Conservation (phyloP, 208 protist genomes). For the Trypanosomatidae sp. region DNA sequence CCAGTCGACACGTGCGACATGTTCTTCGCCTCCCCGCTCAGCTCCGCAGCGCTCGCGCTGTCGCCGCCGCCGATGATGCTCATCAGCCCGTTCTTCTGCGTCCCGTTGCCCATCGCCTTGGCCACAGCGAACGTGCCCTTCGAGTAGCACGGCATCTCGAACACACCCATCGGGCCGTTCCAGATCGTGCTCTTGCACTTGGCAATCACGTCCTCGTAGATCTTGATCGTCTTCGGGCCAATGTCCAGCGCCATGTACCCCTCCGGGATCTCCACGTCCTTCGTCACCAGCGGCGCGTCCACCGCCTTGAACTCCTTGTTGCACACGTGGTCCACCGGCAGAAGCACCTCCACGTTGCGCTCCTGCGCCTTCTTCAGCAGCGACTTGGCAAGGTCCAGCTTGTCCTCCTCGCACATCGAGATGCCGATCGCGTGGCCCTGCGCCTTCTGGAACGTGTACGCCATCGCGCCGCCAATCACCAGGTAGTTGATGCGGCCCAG, state of each 20-base stretch:
- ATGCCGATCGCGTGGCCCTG: constrained; percentile 91
- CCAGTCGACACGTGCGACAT: constrained; percentile 99
- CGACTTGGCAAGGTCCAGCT: constrained; percentile 66
- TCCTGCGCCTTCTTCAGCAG: constrained; percentile 96
- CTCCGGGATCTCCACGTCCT: constrained; percentile 71
- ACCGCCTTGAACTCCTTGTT: constrained; percentile 92
- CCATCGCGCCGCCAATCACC: constrained; percentile 99
- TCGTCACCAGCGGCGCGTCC: constrained; percentile 65
- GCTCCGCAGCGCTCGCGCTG: constrained; percentile 94
- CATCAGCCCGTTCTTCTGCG: constrained; percentile 60
- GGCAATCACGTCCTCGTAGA: constrained; percentile 80
- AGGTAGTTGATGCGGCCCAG: constrained; percentile 98
- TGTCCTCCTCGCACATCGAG: constrained; percentile 95
- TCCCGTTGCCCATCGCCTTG: constrained; percentile 70
- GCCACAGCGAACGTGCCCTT: constrained; percentile 92
- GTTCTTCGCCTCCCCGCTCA: constrained; percentile 88
- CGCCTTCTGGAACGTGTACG: constrained; percentile 97
- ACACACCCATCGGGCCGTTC: constrained; percentile 98
- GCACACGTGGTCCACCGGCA: constrained; percentile 98
- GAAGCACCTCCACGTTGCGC: constrained; percentile 95
- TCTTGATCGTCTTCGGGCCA: constrained; percentile 90
- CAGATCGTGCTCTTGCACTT: constrained; percentile 95
- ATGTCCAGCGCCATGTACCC: constrained; percentile 97
- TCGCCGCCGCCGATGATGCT: constrained; percentile 97
- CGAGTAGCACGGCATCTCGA: constrained; percentile 96